Percentiles rank a stretch among this genome's conserved stretches.
These are phyloP conservation scores for Paramarasmius palmivorus DNA, from an alignment of 1,284 basidiomycete species.

Conservation along the genomic window DNA sequence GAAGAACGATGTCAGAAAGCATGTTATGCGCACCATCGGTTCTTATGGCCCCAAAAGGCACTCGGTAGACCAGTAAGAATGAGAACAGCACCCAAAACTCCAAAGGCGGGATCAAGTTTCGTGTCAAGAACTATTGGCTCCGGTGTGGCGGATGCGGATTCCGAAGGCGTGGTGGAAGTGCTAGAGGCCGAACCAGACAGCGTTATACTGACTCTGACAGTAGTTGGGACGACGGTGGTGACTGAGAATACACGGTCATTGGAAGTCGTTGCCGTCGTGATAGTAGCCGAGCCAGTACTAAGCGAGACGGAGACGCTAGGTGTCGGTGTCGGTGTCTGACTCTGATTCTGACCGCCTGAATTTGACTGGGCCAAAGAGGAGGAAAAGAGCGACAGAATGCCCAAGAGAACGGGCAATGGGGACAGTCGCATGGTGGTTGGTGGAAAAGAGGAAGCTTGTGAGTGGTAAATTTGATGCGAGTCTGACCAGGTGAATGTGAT, in stretches of 20 bases:
- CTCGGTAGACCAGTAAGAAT: conserved; percentile 89
- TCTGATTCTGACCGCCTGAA: conserved; percentile 9
- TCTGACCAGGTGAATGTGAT: neutral
- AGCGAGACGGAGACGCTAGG: conserved; percentile 43
- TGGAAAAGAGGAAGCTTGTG: conserved; percentile 17
- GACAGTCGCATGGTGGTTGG: conserved; percentile 19
- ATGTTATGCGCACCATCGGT: conserved; percentile 68
- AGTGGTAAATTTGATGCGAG: neutral
- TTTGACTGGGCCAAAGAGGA: conserved; percentile 23
- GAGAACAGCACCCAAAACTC: conserved; percentile 84
- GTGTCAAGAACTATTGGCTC: conserved; percentile 67
- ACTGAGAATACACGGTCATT: conserved; percentile 47
- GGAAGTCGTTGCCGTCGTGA: conserved; percentile 48
- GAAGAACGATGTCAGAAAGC: conserved; percentile 15
- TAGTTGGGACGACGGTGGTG: conserved; percentile 54
- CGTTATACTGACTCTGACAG: conserved; percentile 61
- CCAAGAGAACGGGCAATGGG: conserved; percentile 8
- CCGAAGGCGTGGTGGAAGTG: conserved; percentile 34
- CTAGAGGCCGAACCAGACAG: conserved; percentile 33
- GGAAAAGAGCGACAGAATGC: conserved; percentile 14
- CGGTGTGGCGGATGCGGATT: conserved; percentile 46
- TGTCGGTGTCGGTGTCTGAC: conserved; percentile 9
- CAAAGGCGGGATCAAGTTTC: conserved; percentile 85
- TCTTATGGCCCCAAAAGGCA: conserved; percentile 91
- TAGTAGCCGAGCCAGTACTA: conserved; percentile 47